Evolutionary conservation across 2,329 filamentous ascomycete species (phyloP), one percentile per base, ranked within the genome.

Genomic region (Davidsoniella neocaledoniae): DNA sequence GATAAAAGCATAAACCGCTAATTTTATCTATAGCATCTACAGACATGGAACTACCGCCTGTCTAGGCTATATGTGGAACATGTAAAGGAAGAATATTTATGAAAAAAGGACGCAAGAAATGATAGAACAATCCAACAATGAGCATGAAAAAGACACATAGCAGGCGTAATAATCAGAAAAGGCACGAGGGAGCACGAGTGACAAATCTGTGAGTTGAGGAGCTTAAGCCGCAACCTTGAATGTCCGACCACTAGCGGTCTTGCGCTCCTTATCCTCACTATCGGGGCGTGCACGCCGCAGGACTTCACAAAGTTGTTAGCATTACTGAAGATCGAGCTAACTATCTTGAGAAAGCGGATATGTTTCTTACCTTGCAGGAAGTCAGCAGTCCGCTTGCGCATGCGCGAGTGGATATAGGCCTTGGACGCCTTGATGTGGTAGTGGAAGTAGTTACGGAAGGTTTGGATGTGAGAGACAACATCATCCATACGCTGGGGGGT

Each of bases 401-500:
- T 98, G 61, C 93, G 79, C 33, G 88, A 93, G 73, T 98, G 91
- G 57, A 98, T 98, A 62, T 95, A 98, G 48, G 93, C 91, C 73
- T 98, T 98, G 55, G 88, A 95, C 26, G 91, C 93, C 70, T 98
- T 98, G 69, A 98, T 98, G 67, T 98, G 91, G 66, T 99, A 99
- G 67, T 99, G 91, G 74, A 99, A 98, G 68, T 98, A 98, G 63
- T 98, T 91, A 57, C 91, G 85, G 84, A 98, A 98, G 12, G 91
- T 99, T 68, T 99, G 93, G 60, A 99, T 96, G 65, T 98, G 93
- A 46, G 88, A 95, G 58, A 99, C 98, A 63, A 93, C 88, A 57
- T 95, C 88, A 54, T 85, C 82, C 69, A 93, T 86, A 62, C 87
- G 79, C 66, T 95, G 86, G 12, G 80, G 79, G 12, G 87, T 90